Evolutionary conservation across 257 asterid species (phyloP).

Genomic region (Solanum bulbocastanum): DNA sequence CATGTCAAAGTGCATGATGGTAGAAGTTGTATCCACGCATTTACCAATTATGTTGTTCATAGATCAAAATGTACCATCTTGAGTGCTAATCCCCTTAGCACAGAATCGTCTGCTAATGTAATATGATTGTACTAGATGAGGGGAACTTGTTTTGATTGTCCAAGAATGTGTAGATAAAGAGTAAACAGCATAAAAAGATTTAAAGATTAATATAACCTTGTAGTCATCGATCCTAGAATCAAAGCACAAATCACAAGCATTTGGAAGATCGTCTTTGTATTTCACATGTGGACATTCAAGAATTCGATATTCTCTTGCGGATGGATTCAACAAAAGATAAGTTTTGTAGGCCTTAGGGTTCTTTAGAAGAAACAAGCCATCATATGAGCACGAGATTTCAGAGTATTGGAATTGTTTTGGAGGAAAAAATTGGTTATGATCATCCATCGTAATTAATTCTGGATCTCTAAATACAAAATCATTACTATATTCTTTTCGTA

Average conservation of each 20-base stretch:
- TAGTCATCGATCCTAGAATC: neutral
- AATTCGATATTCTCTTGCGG: neutral
- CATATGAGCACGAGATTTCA: neutral
- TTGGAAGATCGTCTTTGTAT: neutral
- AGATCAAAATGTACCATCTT: neutral
- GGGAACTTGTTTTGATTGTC: neutral
- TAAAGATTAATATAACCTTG: neutral
- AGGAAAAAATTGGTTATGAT: neutral
- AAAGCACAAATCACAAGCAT: neutral
- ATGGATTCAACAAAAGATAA: neutral
- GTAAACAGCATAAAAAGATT: neutral
- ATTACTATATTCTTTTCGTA: neutral
- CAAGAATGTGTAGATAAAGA: neutral
- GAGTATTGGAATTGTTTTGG: neutral
- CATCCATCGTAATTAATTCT: neutral
- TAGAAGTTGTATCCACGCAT: neutral
- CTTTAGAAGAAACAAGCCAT: neutral
- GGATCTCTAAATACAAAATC: neutral
- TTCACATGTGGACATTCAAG: neutral
- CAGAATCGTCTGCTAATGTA: accelerated
- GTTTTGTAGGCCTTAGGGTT: neutral
- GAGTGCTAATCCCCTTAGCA: neutral
- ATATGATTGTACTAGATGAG: neutral
- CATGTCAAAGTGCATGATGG: neutral
- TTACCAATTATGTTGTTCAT: neutral